phyloP scores from a whole-genome alignment of 805 yeast genomes.

The Metschnikowia cubensis region DNA sequence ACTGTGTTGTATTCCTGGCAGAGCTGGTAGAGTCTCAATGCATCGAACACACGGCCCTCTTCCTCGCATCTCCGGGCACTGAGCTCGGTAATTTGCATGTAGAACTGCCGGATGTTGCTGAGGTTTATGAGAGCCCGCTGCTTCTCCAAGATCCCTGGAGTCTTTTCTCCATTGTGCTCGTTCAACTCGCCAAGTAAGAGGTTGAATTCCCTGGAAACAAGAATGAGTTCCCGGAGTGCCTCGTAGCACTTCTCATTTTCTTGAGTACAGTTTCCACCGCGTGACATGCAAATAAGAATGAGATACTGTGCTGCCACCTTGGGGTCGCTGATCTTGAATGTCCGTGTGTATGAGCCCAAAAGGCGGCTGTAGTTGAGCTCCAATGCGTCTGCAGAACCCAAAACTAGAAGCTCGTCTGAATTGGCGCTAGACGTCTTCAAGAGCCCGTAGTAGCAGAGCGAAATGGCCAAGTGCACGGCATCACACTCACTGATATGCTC shows the following conservation, averaged over 20 bases:
- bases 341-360: slow-evolving; percentile 75
- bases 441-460: slow-evolving; percentile 68
- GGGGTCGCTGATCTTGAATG: slow-evolving; percentile 83
- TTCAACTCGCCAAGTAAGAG: slow-evolving; percentile 80
- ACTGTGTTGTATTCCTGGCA: slow-evolving; percentile 86
- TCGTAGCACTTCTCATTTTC: slow-evolving; percentile 65
- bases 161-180: slow-evolving; percentile 62
- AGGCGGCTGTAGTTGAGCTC: slow-evolving; percentile 54
- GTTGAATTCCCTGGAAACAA: slow-evolving; percentile 81
- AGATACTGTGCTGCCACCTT: slow-evolving; percentile 89
- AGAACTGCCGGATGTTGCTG: slow-evolving; percentile 53
- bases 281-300: slow-evolving; percentile 57
- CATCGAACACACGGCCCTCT: slow-evolving; percentile 85
- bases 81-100: slow-evolving; percentile 70
- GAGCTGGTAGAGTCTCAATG: slow-evolving; percentile 79
- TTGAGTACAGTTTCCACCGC: slow-evolving; percentile 32
- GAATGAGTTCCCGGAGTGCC: slow-evolving; percentile 75
- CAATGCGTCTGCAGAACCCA: slow-evolving; percentile 31
- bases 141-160: slow-evolving; percentile 80
- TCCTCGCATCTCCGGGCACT: slow-evolving; percentile 87
- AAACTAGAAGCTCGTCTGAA: slow-evolving; percentile 34
- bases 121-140: slow-evolving; percentile 65
- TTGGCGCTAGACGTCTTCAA: slow-evolving; percentile 44
- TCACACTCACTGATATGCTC: slow-evolving; percentile 67
- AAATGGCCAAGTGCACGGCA: slow-evolving; percentile 85